Percentiles rank a stretch among this genome's conserved stretches.
Conservation (phyloP, 768 basidiomycete genomes). For the Podaxis sp. region DNA sequence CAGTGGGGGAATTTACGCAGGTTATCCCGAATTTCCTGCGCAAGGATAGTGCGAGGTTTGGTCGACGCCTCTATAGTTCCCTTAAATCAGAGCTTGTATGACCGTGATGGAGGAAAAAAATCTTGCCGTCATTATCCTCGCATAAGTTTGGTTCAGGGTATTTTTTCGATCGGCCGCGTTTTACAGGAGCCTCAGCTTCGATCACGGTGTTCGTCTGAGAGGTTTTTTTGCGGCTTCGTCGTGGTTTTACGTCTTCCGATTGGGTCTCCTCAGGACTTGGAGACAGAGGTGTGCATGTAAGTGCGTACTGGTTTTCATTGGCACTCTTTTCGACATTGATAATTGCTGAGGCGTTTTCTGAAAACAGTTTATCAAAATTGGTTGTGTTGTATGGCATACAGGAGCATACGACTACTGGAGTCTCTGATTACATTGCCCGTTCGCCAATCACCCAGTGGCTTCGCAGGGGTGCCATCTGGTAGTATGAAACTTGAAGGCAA, state of each 20-base stretch:
- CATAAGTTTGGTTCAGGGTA: not conserved
- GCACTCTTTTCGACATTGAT: conserved; percentile 16
- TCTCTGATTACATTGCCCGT: conserved; percentile 22
- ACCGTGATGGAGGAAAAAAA: too few relatives aligned
- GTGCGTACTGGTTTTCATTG: not conserved
- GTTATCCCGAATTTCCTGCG: conserved; percentile 70
- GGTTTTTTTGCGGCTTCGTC: conserved; percentile 1
- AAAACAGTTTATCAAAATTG: conserved; percentile 1
- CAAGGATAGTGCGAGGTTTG: conserved; percentile 49
- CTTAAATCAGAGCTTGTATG: not conserved
- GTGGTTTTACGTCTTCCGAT: not conserved
- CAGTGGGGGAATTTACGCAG: conserved; percentile 81
- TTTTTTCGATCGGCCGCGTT: conserved; percentile 10
- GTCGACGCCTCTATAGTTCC: not conserved
- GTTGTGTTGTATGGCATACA: conserved; percentile 1
- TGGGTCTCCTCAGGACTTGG: not conserved
- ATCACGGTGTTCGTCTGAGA: not conserved
- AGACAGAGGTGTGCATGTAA: not conserved
- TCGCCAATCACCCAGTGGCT: conserved; percentile 43
- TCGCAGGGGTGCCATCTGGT: conserved; percentile 42
- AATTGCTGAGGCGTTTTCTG: conserved; percentile 1
- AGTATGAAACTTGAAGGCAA: conserved; percentile 50
- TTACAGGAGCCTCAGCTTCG: not conserved
- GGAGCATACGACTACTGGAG: conserved; percentile 10
- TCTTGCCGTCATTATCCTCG: not conserved